A percentile compares a stretch with the other conserved stretches of the same genome.
Conservation (phyloP, 257 asterid genomes). For the Osmanthus fragrans region DNA sequence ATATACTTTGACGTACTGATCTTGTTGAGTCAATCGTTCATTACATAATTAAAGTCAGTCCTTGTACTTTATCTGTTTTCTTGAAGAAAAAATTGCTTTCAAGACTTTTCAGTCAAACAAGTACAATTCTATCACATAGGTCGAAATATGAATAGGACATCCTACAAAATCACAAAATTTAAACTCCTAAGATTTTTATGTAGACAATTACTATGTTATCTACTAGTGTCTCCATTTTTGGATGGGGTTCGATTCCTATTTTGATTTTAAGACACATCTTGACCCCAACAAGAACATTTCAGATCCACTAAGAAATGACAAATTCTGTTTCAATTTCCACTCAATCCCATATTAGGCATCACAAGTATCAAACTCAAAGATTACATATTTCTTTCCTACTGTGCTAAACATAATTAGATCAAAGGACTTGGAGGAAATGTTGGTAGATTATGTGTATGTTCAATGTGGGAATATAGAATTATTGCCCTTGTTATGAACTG, state of each 20-base stretch:
- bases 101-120: no score
- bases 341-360: constrained; percentile 2
- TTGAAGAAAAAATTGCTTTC: no score
- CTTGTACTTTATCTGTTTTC: no score
- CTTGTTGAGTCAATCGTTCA: no score
- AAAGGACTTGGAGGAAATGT: background rate
- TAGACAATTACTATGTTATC: background rate
- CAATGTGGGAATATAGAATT: constrained; percentile 14
- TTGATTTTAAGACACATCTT: background rate
- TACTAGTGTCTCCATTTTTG: background rate
- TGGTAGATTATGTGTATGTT: constrained; percentile 3
- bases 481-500: constrained; percentile 18
- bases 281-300: background rate
- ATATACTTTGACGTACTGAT: no score
- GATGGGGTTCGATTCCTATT: no score
- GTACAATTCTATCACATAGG: no score
- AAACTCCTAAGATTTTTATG: background rate
- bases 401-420: background rate
- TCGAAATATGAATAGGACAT: no score
- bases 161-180: no score
- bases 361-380: constrained; percentile 6
- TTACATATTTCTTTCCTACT: background rate
- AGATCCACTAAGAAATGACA: background rate
- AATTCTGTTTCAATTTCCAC: constrained; percentile 3
- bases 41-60: no score